phyloP scores from a whole-genome alignment of 2,329 filamentous ascomycete genomes.

The Verticillium nonalfalfae region DNA sequence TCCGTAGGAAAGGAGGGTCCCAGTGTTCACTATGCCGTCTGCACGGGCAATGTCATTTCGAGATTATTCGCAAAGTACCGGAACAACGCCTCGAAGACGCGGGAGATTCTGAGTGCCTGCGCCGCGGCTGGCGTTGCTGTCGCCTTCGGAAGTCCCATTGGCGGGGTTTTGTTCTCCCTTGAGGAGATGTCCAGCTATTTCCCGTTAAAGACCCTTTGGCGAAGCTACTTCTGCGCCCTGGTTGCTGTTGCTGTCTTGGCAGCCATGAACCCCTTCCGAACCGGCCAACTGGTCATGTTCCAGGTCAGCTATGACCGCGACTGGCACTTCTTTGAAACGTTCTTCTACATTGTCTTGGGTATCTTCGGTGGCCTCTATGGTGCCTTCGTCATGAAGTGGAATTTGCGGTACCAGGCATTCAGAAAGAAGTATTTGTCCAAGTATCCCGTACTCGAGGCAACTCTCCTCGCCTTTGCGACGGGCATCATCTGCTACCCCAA shows the following conservation, averaged over 20 bases:
- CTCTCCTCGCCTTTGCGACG: constrained; percentile 73
- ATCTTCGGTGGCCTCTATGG: constrained; percentile 93
- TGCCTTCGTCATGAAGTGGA: constrained; percentile 97
- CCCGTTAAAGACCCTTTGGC: constrained; percentile 94
- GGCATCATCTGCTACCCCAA: constrained; percentile 96
- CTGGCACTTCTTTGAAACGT: constrained; percentile 95
- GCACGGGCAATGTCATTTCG: constrained; percentile 94
- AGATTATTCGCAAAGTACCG: constrained; percentile 89
- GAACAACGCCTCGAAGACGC: constrained; percentile 85
- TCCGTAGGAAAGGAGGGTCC: constrained; percentile 97
- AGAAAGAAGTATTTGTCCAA: constrained; percentile 84
- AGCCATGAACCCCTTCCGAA: constrained; percentile 95
- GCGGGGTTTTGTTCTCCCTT: constrained; percentile 90
- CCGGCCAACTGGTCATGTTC: constrained; percentile 98
- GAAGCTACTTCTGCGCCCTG: constrained; percentile 95
- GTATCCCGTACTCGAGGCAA: constrained; percentile 82
- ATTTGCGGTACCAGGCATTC: constrained; percentile 83
- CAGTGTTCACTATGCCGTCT: constrained; percentile 98
- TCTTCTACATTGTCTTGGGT: constrained; percentile 87
- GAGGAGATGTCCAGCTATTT: constrained; percentile 98
- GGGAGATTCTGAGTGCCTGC: constrained; percentile 90
- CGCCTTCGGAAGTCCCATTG: constrained; percentile 95
- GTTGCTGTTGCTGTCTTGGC: constrained; percentile 90
- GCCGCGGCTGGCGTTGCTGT: constrained; percentile 94
- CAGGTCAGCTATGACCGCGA: constrained; percentile 91